Conservation (phyloP, 106 monocot species). For the Dactylorhiza incarnata region DNA sequence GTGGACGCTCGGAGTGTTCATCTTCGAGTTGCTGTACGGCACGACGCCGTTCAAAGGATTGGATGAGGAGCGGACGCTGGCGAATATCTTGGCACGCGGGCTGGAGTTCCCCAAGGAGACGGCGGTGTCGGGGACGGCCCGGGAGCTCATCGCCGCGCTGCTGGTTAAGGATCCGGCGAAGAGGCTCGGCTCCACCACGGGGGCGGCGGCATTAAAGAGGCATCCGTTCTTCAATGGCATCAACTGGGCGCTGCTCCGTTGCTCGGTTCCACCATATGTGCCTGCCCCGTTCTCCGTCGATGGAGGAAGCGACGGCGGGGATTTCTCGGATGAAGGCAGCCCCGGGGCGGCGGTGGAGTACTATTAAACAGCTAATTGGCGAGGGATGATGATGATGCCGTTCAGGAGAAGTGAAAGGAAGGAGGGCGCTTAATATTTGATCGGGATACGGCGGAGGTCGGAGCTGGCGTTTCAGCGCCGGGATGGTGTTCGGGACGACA, state of each 20-base stretch:
- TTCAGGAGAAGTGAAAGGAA: no score
- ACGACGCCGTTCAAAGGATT: constrained; percentile 57
- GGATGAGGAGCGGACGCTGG: constrained; percentile 55
- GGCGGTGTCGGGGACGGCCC: constrained; percentile 23
- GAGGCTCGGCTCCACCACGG: constrained; percentile 50
- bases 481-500: no score
- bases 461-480: no score
- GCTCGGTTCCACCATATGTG: constrained; percentile 49
- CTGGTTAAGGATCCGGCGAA: constrained; percentile 54
- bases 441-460: no score
- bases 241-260: constrained; percentile 72
- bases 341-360: constrained; percentile 44
- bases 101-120: constrained; percentile 84
- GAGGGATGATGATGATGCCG: no score
- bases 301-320: not conserved
- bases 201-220: constrained; percentile 58
- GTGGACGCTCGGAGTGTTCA: constrained; percentile 76
- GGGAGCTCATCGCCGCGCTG: constrained; percentile 46
- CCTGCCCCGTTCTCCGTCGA: constrained; percentile 30
- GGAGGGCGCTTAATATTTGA: no score
- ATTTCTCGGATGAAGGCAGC: constrained; percentile 32
- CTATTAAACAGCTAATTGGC: constrained; percentile 8
- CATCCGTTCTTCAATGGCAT: constrained; percentile 71
- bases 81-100: constrained; percentile 70
- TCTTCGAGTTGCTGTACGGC: constrained; percentile 79